Evolutionary conservation across 768 basidiomycete genomes (phyloP).

Genomic region (Mycena venus): DNA sequence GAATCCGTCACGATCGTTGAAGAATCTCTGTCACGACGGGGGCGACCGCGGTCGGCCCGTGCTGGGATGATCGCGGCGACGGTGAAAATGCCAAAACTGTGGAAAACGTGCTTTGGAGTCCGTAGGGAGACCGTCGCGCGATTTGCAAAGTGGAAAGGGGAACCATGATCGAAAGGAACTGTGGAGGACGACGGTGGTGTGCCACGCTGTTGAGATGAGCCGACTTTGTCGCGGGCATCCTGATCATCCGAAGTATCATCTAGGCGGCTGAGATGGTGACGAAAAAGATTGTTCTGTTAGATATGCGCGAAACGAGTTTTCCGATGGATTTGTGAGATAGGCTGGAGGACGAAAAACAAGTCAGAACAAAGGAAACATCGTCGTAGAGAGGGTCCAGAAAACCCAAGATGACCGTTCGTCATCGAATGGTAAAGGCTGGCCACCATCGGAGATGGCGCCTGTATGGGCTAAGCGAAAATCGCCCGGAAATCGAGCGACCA

Average conservation of each 20-base stretch:
- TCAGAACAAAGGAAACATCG: slow-evolving; percentile 20
- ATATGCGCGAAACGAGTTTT: slow-evolving; percentile 93
- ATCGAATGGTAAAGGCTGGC: neutral
- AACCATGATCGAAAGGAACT: slow-evolving; percentile 51
- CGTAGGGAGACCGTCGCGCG: slow-evolving; percentile 93
- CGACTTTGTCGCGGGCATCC: slow-evolving; percentile 43
- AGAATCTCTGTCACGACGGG: slow-evolving; percentile 56
- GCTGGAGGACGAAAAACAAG: slow-evolving; percentile 61
- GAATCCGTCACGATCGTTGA: slow-evolving; percentile 75
- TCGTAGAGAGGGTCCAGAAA: neutral
- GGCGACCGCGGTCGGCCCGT: slow-evolving; percentile 42
- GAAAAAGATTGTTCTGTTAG: slow-evolving; percentile 98
- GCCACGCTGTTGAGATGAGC: slow-evolving; percentile 41
- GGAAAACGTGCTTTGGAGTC: slow-evolving; percentile 90
- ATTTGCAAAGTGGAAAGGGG: slow-evolving; percentile 89
- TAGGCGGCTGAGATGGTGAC: slow-evolving; percentile 90
- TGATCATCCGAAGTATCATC: slow-evolving; percentile 74
- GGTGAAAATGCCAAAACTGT: slow-evolving; percentile 89
- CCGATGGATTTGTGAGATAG: slow-evolving; percentile 94
- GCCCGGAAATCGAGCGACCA: slow-evolving; percentile 8
- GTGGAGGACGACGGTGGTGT: slow-evolving; percentile 37
- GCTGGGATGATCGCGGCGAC: slow-evolving; percentile 82
- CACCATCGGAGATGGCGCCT: neutral
- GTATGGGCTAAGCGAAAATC: neutral
- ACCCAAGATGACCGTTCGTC: neutral